Base-by-base conservation (phyloP, 2,329 filamentous ascomycete genomes). In the Ilyonectria robusta region DNA sequence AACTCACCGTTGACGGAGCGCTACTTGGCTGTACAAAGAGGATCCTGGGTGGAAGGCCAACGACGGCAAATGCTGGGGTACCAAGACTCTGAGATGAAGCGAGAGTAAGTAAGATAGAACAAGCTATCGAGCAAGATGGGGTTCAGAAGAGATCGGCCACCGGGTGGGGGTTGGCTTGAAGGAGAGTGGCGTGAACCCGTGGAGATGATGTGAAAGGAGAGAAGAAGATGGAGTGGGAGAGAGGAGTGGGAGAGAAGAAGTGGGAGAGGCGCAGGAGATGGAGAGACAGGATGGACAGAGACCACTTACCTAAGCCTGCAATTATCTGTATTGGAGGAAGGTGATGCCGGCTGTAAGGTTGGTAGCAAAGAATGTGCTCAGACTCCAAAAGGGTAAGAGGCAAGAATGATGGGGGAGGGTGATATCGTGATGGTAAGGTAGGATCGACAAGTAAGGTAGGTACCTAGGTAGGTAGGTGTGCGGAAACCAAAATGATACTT, bases 81-180 rank as follows among this genome's bases (percentile, higher is more conserved):
- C 85, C 86, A 87, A 84, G 83, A 81, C 80, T 80, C 78, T 82
- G 82, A 81, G 78, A 84, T 84, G 83, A 86, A 88, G 85, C 83
- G 85, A 88, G 84, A 82, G 82, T 85, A 84, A 86, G 83, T 85
- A 86, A 85, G 84, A 88, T 87, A 84, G 85, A 84, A 84, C 84
- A 81, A 87, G 85, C 84, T 88, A 87, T 84, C 83, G 80, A 87
- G 85, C 87, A 88, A 88, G 83, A 85, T 85, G 84, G 79, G 80
- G 78, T 74, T 75, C 72, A 72, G 76, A 77, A 78, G 76, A 78
- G 76, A 77, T 77, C 66, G 68, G 73, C 68, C 59, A 68, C 73
- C 67, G 73, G 75, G 77, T 78, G 62, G 60, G 59, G 68, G 65
- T 68, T 72, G 67, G 68, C 50, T 66, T 69, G 73, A 83, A 84